Evolutionary conservation across 2,329 filamentous ascomycete genomes (phyloP), one percentile per base, ranked within the genome.

Genomic region (Neospermospora avenae): DNA sequence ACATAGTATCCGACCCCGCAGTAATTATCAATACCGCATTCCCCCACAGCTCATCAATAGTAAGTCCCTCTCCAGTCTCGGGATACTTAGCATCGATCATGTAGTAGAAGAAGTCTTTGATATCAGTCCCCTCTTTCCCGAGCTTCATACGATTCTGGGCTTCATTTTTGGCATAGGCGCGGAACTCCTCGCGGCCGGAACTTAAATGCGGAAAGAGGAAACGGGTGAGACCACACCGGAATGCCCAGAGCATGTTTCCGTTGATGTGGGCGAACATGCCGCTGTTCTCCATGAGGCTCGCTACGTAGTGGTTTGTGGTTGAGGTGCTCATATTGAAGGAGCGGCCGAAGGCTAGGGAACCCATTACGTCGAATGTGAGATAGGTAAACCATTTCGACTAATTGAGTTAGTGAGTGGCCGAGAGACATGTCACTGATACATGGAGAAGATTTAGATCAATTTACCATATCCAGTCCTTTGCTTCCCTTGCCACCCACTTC

Each of bases 31-130:
- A 51, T 35, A 59, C 60, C 14, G 60, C 56, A 24, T 67, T 63
- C 3, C 55, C 63, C 48, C 56, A 59, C 5, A 66, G 53, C 20
- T 64, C 70, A 3, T 78, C 71, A 55, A 75, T 77, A 5, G 63
- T 60, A 24, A 74, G 72, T 4, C 63, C 64, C 25, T 65, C 70
- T 53, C 86, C 86, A 0, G 86, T 88, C 69, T 90, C 86, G 10
- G 87, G 87, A 64, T 90, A 87, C 52, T 82, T 82, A 7, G 87
- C 86, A 69, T 86, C 86, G 63, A 90, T 80, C 14, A 91, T 80
- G 71, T 90, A 86, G 74, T 89, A 85, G 76, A 90, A 90, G 76
- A 90, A 41, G 25, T 41, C 52, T n/a, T 42, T 42, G 1, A 24
- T 10, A 5, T 25, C 52, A 4, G 7, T 42, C 3, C n/a, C 39